Evolutionary conservation across 2,329 filamentous ascomycete genomes (phyloP), one percentile per base, ranked within the genome.

Genomic region (Sphaerulina populicola): DNA sequence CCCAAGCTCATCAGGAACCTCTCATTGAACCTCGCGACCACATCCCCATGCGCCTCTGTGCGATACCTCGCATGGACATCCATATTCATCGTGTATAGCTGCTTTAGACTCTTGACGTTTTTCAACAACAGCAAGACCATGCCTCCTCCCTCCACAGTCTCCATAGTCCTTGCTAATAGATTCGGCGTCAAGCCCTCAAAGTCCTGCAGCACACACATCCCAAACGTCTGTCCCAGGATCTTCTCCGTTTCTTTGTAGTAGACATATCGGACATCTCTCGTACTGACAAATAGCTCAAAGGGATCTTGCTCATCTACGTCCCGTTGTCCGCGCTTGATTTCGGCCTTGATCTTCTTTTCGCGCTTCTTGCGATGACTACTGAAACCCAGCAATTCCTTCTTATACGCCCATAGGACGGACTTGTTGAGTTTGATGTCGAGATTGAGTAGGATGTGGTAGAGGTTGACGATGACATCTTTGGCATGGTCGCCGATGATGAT

Each of bases 221-320:
- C 91, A 67, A 93, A 98, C 39, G 93, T 98, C 69, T 97, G 94
- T 68, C 93, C 93, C 51, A 97, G 72, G 66, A 98, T 96, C 77
- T 96, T 97, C 65, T 98, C 93, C 27, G 93, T 97, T 74, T 98
- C 93, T 73, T 98, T 98, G 77, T 98, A 98, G 77, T 95, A 98
- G 52, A 93, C 88, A 79, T 98, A 98, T 70, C 93, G 86, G 68
- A 98, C 95, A 70, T 96, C 89, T 74, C 97, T 87, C 51, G 95
- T 82, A 52, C 89, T 93, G 62, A 97, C 85, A 72, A 97, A 98
- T 49, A 97, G 80, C 72, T 98, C 93, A 74, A 98, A 98, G 0
- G 93, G 86, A 67, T 98, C 93, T 67, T 94, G 88, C 49, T 82
- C 80, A 69, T 98, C 95, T 56, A 86, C 81, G 70, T 98, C 93